Base-by-base conservation (phyloP, 331 rosid genomes). In the Ulmus americana region DNA sequence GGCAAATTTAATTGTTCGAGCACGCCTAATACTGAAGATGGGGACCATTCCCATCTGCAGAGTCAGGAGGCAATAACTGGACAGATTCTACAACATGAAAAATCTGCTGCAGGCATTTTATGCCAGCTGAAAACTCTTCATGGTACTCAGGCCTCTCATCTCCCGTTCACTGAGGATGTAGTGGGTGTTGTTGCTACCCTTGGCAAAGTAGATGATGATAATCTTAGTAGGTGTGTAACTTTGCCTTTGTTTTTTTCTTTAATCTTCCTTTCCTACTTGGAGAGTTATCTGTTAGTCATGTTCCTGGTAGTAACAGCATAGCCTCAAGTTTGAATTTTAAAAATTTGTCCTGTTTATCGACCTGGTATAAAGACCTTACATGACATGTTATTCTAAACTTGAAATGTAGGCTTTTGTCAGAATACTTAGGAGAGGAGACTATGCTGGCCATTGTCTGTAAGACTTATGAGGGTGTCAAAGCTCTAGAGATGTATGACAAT, bases 361-460 rank as follows among this genome's bases (percentile, higher is more conserved):
- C 35, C 35, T 28, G 35, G 35, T 28, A 28, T 3, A 28, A 28
- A 3, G 35, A 28, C 35, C 35, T 28, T 45, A 54, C 48, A 4
- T 2, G 42, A 62, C 38, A 44, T 42, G 18, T 16, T 48, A 2
- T 39, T 70, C 53, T 28, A 39, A 5, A 62, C 72, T 69, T 70
- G 73, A 68, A 62, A 67, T 77, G 83, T 86, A 85, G 97, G 74
- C 84, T 90, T 70, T 80, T 90, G 28, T 85, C 95, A 0, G 97
- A 87, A 81, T 90, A 83, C 80, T 80, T 90, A 40, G 97, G 95
- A 69, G 45, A 59, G 63, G 91, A 90, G 65, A 82, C 84, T 49
- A 87, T 87, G 97, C 71, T 84, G 70, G 85, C 95, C 52, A 72
- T 90, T 79, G 95, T 90, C 41, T 90, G 97, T 67, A 82, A 70